Percentiles rank a stretch among this genome's conserved stretches.
Evolutionary conservation across 2,329 filamentous ascomycete genomes (phyloP).

Genomic region (Pseudogymnoascus sp.): DNA sequence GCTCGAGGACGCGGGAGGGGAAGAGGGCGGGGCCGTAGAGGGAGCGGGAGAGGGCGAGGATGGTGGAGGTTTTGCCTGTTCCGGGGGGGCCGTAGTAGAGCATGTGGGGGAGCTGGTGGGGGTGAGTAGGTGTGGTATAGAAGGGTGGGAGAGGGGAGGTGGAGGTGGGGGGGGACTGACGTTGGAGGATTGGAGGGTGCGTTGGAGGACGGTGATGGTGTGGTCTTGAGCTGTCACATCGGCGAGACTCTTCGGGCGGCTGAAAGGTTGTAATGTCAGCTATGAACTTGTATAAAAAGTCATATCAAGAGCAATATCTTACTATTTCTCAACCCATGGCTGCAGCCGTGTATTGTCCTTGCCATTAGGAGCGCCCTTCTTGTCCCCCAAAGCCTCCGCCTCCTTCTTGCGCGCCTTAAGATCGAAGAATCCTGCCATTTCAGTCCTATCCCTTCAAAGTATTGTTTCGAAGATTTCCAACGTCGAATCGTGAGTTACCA

Average conservation of each 20-base stretch:
- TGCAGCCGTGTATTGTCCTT: slow-evolving; percentile 62
- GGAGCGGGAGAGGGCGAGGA: slow-evolving; percentile 93
- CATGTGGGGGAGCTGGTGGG: slow-evolving; percentile 81
- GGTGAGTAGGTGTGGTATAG: slow-evolving; percentile 15
- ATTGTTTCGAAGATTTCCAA: neutral
- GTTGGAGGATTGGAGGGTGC: slow-evolving; percentile 91
- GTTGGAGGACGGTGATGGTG: slow-evolving; percentile 83
- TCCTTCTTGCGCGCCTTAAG: slow-evolving; percentile 82
- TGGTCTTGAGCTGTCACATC: slow-evolving; percentile 98
- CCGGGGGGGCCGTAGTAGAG: slow-evolving; percentile 97
- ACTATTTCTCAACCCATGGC: slow-evolving; percentile 99
- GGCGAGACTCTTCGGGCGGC: slow-evolving; percentile 83
- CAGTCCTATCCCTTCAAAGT: neutral
- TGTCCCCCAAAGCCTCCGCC: slow-evolving; percentile 53
- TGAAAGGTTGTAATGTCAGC: slow-evolving; percentile 36
- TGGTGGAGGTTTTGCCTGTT: slow-evolving; percentile 95
- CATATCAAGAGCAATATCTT: slow-evolving; percentile 25
- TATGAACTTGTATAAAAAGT: slow-evolving; percentile 6
- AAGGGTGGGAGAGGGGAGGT: neutral
- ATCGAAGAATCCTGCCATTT: slow-evolving; percentile 90
- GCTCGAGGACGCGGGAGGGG: slow-evolving; percentile 89
- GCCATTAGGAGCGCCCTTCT: slow-evolving; percentile 54
- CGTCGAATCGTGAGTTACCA: neutral
- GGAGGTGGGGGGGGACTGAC: slow-evolving; percentile 36
- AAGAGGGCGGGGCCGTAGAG: slow-evolving; percentile 94